Conservation (phyloP, 1,284 basidiomycete genomes). For the Pisolithus thermaeus region DNA sequence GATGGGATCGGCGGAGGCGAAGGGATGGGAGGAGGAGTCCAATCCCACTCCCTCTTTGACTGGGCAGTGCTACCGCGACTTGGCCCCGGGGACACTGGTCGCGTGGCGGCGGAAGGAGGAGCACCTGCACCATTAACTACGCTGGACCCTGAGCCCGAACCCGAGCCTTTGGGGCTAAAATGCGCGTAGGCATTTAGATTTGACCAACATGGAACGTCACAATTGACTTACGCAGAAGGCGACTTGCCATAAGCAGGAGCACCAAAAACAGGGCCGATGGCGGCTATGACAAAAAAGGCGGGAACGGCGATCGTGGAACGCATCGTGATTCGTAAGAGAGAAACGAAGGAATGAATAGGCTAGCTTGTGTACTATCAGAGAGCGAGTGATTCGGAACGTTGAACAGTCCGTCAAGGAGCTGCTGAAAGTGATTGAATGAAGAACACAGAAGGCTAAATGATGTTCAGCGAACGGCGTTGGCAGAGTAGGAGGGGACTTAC, state of each 20-base stretch:
- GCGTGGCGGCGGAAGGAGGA: no score
- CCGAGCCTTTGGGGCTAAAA: no score
- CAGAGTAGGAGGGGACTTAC: constrained; percentile 9
- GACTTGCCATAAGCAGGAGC: constrained; percentile 1
- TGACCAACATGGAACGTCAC: no score
- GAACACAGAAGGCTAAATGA: constrained; percentile 8
- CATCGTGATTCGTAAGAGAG: constrained; percentile 8
- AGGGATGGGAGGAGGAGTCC: constrained; percentile 6
- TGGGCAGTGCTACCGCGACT: no score
- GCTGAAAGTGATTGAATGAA: constrained; percentile 1
- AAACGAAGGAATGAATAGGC: not conserved
- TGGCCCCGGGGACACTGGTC: no score
- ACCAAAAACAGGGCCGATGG: constrained; percentile 4
- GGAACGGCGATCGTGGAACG: not conserved
- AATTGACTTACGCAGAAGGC: no score
- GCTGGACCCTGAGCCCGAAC: no score
- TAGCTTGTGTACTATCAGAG: constrained; percentile 1
- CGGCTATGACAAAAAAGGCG: constrained; percentile 1
- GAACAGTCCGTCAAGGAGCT: constrained; percentile 9
- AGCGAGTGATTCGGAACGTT: constrained; percentile 1
- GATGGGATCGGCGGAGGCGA: constrained; percentile 5
- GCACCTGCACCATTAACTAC: no score
- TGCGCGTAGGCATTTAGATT: no score
- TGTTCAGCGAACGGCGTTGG: not conserved
- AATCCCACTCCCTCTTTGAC: not conserved